A percentile compares a stretch with the other conserved stretches of the same genome.
phyloP scores from a whole-genome alignment of 2,329 filamentous ascomycete species.

The Neonectria sp. region DNA sequence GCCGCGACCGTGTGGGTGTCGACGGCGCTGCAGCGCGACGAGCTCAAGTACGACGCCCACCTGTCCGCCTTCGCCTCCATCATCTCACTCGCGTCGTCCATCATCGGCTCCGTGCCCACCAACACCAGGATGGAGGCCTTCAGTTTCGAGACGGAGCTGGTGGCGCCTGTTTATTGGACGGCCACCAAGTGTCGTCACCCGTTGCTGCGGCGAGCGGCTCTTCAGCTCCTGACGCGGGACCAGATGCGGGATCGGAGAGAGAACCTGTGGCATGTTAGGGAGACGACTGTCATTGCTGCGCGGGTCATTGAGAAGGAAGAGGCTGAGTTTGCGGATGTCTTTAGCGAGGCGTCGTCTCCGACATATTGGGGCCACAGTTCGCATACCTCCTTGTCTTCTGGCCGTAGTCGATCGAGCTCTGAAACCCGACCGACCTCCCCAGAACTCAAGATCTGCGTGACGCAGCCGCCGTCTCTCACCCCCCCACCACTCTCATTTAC shows the following conservation, averaged over 20 bases:
- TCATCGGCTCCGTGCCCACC: slow-evolving; percentile 40
- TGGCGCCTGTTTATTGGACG: slow-evolving; percentile 60
- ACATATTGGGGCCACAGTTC: background rate
- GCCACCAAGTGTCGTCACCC: slow-evolving; percentile 59
- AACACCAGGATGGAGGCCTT: slow-evolving; percentile 48
- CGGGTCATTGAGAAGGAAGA: slow-evolving; percentile 57
- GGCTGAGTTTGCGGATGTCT: slow-evolving; percentile 2
- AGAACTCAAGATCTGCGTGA: slow-evolving; percentile 29
- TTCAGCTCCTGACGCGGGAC: slow-evolving; percentile 53
- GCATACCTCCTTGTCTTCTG: background rate
- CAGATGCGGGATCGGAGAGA: slow-evolving; percentile 54
- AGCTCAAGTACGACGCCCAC: slow-evolving; percentile 55
- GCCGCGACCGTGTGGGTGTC: slow-evolving; percentile 53
- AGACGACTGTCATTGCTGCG: slow-evolving; percentile 51
- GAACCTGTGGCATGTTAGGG: slow-evolving; percentile 56
- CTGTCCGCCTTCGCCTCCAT: slow-evolving; percentile 55
- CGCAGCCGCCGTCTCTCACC: slow-evolving; percentile 29
- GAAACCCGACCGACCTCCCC: background rate
- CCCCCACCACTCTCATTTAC: slow-evolving; percentile 31
- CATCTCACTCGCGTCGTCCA: slow-evolving; percentile 52
- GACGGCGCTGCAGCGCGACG: slow-evolving; percentile 47
- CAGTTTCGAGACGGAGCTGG: slow-evolving; percentile 59
- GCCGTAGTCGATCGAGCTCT: background rate
- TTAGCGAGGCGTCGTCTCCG: background rate
- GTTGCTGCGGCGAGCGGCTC: slow-evolving; percentile 55